A percentile compares a stretch with the other conserved stretches of the same genome.
phyloP scores from a whole-genome alignment of 2,329 filamentous ascomycete genomes.

The Amphichorda felina region DNA sequence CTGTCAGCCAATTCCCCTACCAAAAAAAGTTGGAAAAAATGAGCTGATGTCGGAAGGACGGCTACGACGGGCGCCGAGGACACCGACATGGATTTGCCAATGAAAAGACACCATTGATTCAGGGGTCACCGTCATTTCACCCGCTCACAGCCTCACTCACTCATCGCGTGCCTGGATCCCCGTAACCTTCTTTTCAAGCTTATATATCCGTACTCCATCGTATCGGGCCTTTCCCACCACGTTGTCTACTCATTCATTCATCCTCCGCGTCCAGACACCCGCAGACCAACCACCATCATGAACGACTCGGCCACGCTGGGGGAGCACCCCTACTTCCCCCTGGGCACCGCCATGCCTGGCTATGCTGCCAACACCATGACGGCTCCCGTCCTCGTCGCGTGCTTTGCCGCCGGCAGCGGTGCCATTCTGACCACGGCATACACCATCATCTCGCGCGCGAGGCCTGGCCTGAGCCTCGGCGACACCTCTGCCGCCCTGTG shows the following conservation, averaged over 20 bases:
- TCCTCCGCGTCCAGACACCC: too few relatives aligned
- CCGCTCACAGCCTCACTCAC: too few relatives aligned
- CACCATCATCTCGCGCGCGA: conserved; percentile 34
- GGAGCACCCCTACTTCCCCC: conserved; percentile 59
- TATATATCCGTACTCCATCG: too few relatives aligned
- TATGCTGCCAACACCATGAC: conserved; percentile 57
- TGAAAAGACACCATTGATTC: too few relatives aligned
- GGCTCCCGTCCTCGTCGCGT: conserved; percentile 43
- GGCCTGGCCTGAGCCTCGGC: conserved; percentile 35
- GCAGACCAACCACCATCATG: not conserved
- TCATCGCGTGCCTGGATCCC: too few relatives aligned
- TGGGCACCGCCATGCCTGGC: conserved; percentile 45
- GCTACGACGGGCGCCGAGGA: not conserved
- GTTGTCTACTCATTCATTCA: too few relatives aligned
- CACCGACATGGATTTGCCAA: too few relatives aligned
- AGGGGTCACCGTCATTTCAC: too few relatives aligned
- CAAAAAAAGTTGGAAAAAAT: not conserved
- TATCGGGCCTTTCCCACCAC: too few relatives aligned
- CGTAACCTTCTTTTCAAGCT: too few relatives aligned
- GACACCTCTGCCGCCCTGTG: conserved; percentile 56
- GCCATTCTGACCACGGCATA: conserved; percentile 46
- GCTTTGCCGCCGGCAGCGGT: conserved; percentile 45
- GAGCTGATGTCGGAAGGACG: not conserved
- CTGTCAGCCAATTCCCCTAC: too few relatives aligned
- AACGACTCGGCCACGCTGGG: not conserved